phyloP scores from a whole-genome alignment of 1,284 basidiomycete species.

The Irpex sp. region DNA sequence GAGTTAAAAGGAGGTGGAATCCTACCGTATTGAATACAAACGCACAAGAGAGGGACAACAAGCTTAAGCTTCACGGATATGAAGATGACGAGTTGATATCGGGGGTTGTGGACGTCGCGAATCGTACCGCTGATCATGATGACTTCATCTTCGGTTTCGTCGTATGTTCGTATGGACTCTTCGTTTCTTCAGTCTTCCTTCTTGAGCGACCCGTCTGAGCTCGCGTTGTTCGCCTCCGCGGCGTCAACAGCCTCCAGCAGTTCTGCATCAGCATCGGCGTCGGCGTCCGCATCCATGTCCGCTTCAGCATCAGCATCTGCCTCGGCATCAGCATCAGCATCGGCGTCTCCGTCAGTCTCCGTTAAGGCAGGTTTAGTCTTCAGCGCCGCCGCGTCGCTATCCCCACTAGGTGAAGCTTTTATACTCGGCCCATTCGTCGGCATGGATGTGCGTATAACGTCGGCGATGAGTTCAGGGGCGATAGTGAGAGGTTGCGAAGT shows the following conservation, averaged over 20 bases:
- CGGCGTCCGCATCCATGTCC: constrained; percentile 25
- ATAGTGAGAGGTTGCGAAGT: background rate
- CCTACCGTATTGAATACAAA: background rate
- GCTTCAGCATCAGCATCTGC: constrained; percentile 23
- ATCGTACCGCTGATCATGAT: background rate
- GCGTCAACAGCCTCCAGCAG: constrained; percentile 34
- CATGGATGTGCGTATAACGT: background rate
- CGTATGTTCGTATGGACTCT: background rate
- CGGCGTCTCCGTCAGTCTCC: constrained; percentile 23
- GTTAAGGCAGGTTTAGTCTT: constrained; percentile 15
- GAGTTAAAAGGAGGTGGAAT: background rate
- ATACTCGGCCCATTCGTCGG: constrained; percentile 1
- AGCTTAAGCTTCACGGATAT: background rate
- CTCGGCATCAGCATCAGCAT: constrained; percentile 24
- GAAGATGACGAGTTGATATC: background rate
- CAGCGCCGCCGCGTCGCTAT: constrained; percentile 8
- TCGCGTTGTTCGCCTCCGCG: constrained; percentile 29
- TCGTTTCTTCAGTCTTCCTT: constrained; percentile 20
- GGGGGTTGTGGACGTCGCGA: background rate
- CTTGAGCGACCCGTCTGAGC: constrained; percentile 26
- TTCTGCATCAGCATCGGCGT: constrained; percentile 31
- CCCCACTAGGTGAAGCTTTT: background rate
- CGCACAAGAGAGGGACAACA: background rate
- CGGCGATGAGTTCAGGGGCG: background rate
- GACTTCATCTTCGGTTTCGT: background rate